Evolutionary conservation across 2,329 filamentous ascomycete species (phyloP).

Genomic region (Pleoardoris graminearum): DNA sequence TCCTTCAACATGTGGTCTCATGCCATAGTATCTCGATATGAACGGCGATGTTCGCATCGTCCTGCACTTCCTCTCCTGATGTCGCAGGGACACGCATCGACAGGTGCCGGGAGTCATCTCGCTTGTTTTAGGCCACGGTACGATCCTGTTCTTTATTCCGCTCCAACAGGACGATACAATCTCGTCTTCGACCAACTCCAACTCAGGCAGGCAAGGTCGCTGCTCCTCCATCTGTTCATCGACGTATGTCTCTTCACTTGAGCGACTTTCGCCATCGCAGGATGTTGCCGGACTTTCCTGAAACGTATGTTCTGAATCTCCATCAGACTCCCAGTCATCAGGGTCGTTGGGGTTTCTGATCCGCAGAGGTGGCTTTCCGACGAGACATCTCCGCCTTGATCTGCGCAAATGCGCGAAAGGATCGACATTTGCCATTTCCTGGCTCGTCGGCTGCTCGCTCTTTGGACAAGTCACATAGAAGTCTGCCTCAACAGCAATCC

Average conservation of each 20-base stretch:
- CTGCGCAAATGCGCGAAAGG: conserved; percentile 31
- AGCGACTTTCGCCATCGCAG: conserved; percentile 6
- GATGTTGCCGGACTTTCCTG: conserved; percentile 15
- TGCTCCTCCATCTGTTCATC: conserved; percentile 8
- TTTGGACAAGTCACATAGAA: conserved; percentile 26
- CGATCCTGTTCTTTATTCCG: not conserved
- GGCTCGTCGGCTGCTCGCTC: not conserved
- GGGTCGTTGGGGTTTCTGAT: conserved; percentile 31
- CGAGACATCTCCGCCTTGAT: conserved; percentile 5
- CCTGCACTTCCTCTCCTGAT: conserved; percentile 17
- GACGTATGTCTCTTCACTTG: conserved; percentile 23
- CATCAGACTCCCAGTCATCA: conserved; percentile 17
- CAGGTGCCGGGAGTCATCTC: conserved; percentile 9
- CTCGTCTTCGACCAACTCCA: conserved; percentile 9
- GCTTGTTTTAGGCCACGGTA: not conserved
- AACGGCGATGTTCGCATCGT: conserved; percentile 1
- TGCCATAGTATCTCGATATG: conserved; percentile 17
- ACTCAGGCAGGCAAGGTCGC: conserved; percentile 10
- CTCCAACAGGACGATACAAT: conserved; percentile 1
- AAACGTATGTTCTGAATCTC: conserved; percentile 8
- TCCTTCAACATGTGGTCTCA: conserved; percentile 18
- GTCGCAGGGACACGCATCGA: conserved; percentile 21
- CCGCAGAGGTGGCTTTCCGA: conserved; percentile 14
- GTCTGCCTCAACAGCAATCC: conserved; percentile 19
- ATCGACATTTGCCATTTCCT: conserved; percentile 15